Evolutionary conservation across 768 basidiomycete species (phyloP), one percentile per base, ranked within the genome.

Genomic region (Leccinum ochraceum): DNA sequence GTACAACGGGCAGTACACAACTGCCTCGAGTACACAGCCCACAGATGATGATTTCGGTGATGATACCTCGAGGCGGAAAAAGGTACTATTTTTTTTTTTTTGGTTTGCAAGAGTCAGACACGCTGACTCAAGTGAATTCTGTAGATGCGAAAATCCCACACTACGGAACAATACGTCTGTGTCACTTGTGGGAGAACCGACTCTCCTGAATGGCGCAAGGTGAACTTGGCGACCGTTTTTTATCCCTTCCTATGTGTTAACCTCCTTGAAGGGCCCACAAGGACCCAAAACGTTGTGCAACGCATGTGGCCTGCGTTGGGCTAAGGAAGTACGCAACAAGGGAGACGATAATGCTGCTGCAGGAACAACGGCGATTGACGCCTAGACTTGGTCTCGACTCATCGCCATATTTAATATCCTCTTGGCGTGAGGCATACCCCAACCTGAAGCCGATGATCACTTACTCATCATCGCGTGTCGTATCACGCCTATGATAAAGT

Each of bases 231-330:
- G 48, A 26, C n/a, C 13, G 5, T 51, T 11, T 10, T 10, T 14
- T 26, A 1, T 16, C 48, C n/a, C 56, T 57, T 34, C 52, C 54
- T 22, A 57, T 28, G 79, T 63, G 54, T 60, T 67, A 63, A 64
- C 26, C 26, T 4, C 22, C 24, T 61, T 54, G 34, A 64, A 92
- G 92, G 96, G 96, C 11, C 96, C 96, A 1, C 81, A 85, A 57
- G 96, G 96, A 37, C 94, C 96, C 1, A 99, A 98, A 78, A 97
- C 96, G n/a, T 77, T 98, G 5, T 98, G 96, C 79, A 97, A 98
- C 74, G 95, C 95, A 2, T 97, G 96, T 65, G 95, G 95, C 26
- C 76, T 98, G 44, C 83, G 95, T 57, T 96, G 94, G 92, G 95
- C 95, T 30, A 96, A 97, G 76, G 76, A 83, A 61, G 76, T 81